A percentile compares a stretch with the other conserved stretches of the same genome.
These are phyloP conservation scores for Azolla pinnata DNA, from an alignment of 75 land plant species.

Conservation along the genomic window DNA sequence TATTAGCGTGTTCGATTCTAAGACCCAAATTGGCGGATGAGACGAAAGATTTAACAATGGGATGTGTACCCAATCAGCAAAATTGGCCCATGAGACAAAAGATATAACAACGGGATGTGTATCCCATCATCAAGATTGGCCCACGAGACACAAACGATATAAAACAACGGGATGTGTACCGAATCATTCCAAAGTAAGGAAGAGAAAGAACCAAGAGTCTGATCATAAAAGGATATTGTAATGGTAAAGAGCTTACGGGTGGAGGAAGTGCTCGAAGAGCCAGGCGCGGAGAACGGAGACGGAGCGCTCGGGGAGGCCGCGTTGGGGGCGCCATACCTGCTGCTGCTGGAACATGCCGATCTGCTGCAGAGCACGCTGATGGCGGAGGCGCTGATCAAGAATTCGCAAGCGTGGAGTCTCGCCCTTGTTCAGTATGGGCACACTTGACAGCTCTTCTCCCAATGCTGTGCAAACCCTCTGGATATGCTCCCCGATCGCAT, in stretches of 20 bases:
- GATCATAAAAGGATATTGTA: too few relatives aligned
- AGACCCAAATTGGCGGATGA: too few relatives aligned
- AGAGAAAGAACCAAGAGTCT: too few relatives aligned
- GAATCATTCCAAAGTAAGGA: too few relatives aligned
- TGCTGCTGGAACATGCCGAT: conserved; percentile 47
- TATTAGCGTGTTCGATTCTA: too few relatives aligned
- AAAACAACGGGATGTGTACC: too few relatives aligned
- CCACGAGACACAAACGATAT: too few relatives aligned
- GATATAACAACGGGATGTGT: too few relatives aligned
- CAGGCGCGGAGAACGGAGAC: conserved; percentile 85
- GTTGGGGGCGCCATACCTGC: conserved; percentile 86
- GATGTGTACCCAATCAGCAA: too few relatives aligned
- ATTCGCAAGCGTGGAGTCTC: conserved; percentile 62
- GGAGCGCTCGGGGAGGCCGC: conserved; percentile 89
- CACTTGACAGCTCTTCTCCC: conserved; percentile 55
- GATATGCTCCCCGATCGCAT: conserved; percentile 53
- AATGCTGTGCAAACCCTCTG: conserved; percentile 47
- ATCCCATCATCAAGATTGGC: too few relatives aligned
- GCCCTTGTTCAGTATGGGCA: conserved; percentile 46
- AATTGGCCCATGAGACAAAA: too few relatives aligned
- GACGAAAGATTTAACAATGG: too few relatives aligned
- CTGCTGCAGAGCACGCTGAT: conserved; percentile 80
- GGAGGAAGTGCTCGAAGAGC: conserved; percentile 96
- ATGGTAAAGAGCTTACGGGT: conserved; percentile 64
- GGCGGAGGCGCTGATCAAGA: conserved; percentile 62